Evolutionary conservation across 257 asterid species (phyloP), one percentile per base, ranked within the genome.

Genomic region (Cruciata laevipes): DNA sequence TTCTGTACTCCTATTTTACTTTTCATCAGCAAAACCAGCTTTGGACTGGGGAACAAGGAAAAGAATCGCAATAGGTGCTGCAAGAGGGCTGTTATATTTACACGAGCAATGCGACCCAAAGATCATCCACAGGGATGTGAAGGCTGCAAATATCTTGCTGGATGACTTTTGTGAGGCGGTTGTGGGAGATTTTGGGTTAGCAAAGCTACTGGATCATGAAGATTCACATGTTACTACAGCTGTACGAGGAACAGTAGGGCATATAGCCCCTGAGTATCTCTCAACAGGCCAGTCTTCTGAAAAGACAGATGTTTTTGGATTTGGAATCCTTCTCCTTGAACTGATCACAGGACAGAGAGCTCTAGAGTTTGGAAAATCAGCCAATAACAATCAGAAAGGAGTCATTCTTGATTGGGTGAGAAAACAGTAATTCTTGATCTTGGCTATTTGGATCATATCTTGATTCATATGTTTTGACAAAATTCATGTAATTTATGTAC

Each of bases 21-120:
- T 69, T 27, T 64, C 68, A 72, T 72, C 84, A 94, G 97, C 83
- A 51, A 94, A 84, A 71, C 98, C 99, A 13, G 85, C 81, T 12
- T 73, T 94, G 77, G 99, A 90, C 76, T 94, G 99, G 99, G 76
- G 79, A 49, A 84, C 85, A 3, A 87, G 99, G 78, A 94, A 88
- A 79, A 83, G 87, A 63, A 89, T 90, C 0, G 98, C 98, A 8
- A 59, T 94, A 69, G 99, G 99, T 27, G 95, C 99, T 13, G 96
- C 95, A 0, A 80, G 97, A 74, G 99, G 99, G 56, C 82, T 94
- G 40, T 33, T 94, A 10, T 94, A 94, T 74, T 86, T 94, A 64
- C 99, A 94, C 58, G 99, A 94, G 79, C 99, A 94, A 69, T 94
- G 99, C 72, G 97, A 94, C 79, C 99, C 99, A 1, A 94, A 94